Evolutionary conservation across 352 stramenopile genomes (phyloP).

Genomic region (Phytopythium kandeliae): DNA sequence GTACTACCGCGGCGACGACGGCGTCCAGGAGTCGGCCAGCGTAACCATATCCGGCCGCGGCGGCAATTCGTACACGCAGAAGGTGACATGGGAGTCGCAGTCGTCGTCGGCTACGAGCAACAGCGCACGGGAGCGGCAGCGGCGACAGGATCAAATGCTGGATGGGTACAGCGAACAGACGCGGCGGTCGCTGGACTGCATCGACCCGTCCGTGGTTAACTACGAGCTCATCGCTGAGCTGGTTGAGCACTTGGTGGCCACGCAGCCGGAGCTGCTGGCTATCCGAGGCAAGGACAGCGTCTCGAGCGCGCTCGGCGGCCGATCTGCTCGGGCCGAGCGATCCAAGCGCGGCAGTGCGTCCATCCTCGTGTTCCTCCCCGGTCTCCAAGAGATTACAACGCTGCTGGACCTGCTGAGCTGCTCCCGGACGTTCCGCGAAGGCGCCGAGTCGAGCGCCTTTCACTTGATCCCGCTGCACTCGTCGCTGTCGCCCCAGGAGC

Average conservation of each 20-base stretch:
- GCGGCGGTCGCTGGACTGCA: conserved; percentile 68
- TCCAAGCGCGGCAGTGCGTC: conserved; percentile 37
- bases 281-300: conserved; percentile 7
- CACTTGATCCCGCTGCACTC: conserved; percentile 91
- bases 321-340: background rate
- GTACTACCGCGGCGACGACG: conserved; percentile 30
- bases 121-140: conserved; percentile 15
- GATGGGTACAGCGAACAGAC: conserved; percentile 86
- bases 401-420: conserved; percentile 67
- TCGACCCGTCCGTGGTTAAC: conserved; percentile 92
- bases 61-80: conserved; percentile 54
- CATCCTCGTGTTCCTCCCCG: conserved; percentile 95
- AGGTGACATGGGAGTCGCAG: conserved; percentile 53
- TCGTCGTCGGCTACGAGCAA: conserved; percentile 29
- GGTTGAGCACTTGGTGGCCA: conserved; percentile 68
- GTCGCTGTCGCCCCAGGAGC: conserved; percentile 90
- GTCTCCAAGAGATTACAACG: conserved; percentile 91
- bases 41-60: conserved; percentile 58
- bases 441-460: conserved; percentile 22
- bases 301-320: background rate
- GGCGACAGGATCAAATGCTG: conserved; percentile 27
- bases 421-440: conserved; percentile 41
- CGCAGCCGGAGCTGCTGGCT: conserved; percentile 38
- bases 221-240: conserved; percentile 92
- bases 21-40: conserved; percentile 35